Evolutionary conservation across 2,329 filamentous ascomycete species (phyloP), one percentile per base, ranked within the genome.

Genomic region (Ophiostoma tasmaniense): DNA sequence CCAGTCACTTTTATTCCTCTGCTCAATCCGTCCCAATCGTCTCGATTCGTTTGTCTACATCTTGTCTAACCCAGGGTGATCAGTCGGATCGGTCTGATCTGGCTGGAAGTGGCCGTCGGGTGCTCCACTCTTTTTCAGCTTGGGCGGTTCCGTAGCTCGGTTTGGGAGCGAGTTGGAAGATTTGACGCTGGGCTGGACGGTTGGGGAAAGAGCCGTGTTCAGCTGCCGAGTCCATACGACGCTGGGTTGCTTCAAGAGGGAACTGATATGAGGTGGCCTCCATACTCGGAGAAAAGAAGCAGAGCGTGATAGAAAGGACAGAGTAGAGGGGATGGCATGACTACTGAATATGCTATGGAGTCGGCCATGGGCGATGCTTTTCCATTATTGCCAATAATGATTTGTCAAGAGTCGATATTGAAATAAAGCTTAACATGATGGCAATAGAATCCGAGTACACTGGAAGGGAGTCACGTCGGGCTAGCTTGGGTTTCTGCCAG

Each of bases 91-190:
- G 2, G 50, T 55, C 50, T 55, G 50, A 55, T 55, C 50, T 55
- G 50, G 50, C n/a, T 13, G 1, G 7, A 55, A 20, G 42, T 25
- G 50, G 8, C n/a, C 22, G n/a, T 55, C 22, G 50, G 8, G 25
- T 33, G 55, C 30, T 25, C 55, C 25, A 61, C 25, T 61, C 55
- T 61, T 61, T 61, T 61, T 61, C 55, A 30, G 55, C 55, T 61
- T 61, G 55, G 25, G 22, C 25, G 55, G 55, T 30, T 5, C 55
- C 14, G 22, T 61, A 30, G n/a, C 25, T 30, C 25, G 3, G 4
- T 25, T 55, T 22, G 2, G 25, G 33, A 33, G 33, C 33, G 33
- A 33, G n/a, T 33, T 4, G 33, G 33, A 2, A 33, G 33, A 33
- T 25, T 55, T 22, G 2, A 25, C n/a, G n/a, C 50, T 55, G 50